phyloP scores from a whole-genome alignment of 2,329 filamentous ascomycete genomes.

The Microdochium nivale region DNA sequence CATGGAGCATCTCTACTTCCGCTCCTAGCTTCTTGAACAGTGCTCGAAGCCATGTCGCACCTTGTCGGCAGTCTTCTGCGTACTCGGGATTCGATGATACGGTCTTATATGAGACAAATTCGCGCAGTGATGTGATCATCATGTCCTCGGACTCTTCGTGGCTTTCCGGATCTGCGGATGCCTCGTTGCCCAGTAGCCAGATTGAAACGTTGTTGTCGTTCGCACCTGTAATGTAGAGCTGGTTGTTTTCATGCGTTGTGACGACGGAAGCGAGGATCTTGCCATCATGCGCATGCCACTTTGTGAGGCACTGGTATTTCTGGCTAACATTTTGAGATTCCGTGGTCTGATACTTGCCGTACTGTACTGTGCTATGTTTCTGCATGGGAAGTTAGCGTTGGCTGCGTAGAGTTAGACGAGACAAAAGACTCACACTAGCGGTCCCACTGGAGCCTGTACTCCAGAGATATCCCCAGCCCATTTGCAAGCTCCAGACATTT shows the following conservation, averaged over 20 bases:
- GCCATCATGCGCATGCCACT: slow-evolving; percentile 78
- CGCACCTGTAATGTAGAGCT: slow-evolving; percentile 89
- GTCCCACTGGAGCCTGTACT: slow-evolving; percentile 85
- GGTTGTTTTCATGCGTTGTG: slow-evolving; percentile 58
- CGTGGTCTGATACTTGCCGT: slow-evolving; percentile 44
- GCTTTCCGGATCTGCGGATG: slow-evolving; percentile 23
- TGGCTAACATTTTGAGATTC: slow-evolving; percentile 54
- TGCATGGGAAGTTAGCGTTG: slow-evolving; percentile 15
- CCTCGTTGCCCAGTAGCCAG: slow-evolving; percentile 62
- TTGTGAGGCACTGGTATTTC: slow-evolving; percentile 70
- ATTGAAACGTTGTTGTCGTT: slow-evolving; percentile 86
- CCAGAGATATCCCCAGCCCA: slow-evolving; percentile 79
- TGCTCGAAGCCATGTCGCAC: slow-evolving; percentile 81
- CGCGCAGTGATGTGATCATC: slow-evolving; percentile 63
- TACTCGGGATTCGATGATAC: slow-evolving; percentile 82
- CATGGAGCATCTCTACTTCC: slow-evolving; percentile 81
- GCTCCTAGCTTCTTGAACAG: slow-evolving; percentile 91
- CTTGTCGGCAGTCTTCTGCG: slow-evolving; percentile 84
- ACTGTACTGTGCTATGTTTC: slow-evolving; percentile 61
- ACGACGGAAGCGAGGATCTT: slow-evolving; percentile 80
- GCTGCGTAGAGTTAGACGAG: slow-evolving; percentile 1
- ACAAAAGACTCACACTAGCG: slow-evolving; percentile 54
- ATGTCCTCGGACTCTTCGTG: slow-evolving; percentile 38
- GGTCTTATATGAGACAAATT: slow-evolving; percentile 88
- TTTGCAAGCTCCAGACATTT: slow-evolving; percentile 79